A percentile compares a stretch with the other conserved stretches of the same genome.
phyloP scores from a whole-genome alignment of 2,329 filamentous ascomycete species.

The Ophiostoma quercus region DNA sequence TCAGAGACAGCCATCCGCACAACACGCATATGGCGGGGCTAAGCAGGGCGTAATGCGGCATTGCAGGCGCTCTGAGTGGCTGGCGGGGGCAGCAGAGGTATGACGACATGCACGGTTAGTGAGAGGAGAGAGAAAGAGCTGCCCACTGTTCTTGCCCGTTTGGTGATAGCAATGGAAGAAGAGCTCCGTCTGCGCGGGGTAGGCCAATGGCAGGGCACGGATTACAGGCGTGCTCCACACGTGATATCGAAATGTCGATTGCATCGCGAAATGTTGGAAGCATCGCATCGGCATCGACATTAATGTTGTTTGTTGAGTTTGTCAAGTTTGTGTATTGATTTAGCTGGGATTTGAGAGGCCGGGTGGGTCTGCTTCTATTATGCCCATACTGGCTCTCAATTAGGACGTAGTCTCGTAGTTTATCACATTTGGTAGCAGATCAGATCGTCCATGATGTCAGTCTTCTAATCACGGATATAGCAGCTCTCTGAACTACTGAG shows the following conservation, averaged over 20 bases:
- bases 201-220: conserved; percentile 14
- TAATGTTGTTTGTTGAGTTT: not conserved
- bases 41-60: conserved; percentile 18
- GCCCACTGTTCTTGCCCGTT: not conserved
- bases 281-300: not conserved
- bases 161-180: conserved; percentile 14
- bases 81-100: conserved; percentile 13
- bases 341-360: not conserved
- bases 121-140: not conserved
- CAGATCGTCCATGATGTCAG: not conserved
- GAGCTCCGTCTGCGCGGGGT: conserved; percentile 8
- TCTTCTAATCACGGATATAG: not conserved
- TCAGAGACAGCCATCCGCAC: conserved; percentile 14
- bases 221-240: conserved; percentile 19
- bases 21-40: conserved; percentile 19
- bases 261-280: not conserved
- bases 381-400: not conserved
- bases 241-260: conserved; percentile 4
- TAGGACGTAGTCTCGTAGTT: too few species aligned
- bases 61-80: conserved; percentile 21
- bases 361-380: not conserved
- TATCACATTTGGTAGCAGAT: not conserved
- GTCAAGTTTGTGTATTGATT: not conserved
- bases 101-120: conserved; percentile 22
- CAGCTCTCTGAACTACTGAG: too few species aligned